Base-by-base conservation (phyloP, 1,139 yeast species). In the Candida freyschussii region DNA sequence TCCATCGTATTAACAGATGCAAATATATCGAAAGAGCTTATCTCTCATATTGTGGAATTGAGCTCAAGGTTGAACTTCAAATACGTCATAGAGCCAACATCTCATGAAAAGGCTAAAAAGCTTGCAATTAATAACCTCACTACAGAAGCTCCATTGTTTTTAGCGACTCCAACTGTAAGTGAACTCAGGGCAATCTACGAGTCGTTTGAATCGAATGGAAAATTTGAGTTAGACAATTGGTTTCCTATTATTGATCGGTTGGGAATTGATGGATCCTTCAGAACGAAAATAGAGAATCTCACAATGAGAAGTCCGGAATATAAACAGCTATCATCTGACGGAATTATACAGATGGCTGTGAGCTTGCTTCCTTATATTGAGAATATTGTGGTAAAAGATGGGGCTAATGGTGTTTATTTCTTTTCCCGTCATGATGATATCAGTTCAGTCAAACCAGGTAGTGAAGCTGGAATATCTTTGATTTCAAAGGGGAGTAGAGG, bases 21-120 rank as follows among this genome's bases (percentile, higher is more conserved):
- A 27, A 86, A 86, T 50, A 57, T 86, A 8, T 69, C 81, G 1
- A 47, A 56, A 0, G 50, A 50, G 0, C 62, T 69, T 8, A 59
- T 74, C 38, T 50, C 59, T 13, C 51, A 58, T 6, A 62, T 78
- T 0, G 40, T 78, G 2, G 45, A 50, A 1, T 44, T 49, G 9
- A 43, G 57, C 5, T 34, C 41, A 3, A 39, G 42, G 28, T 33
- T 4, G 45, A 45, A 47, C 1, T 51, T 63, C 2, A 52, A 58
- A 14, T 57, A 79, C 2, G 61, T 81, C 2, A 64, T 79, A 39
- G 96, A 86, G 45, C 96, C 96, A 2, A 85, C 95, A 0, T 80
- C 93, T 1, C 65, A 62, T 2, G 66, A 75, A 2, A 85, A 85
- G 48, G 69, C 86, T 6, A 28, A 17, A 6, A 48, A 40, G 14